phyloP scores from a whole-genome alignment of 2,329 filamentous ascomycete species.

The Xylariaceae sp. region DNA sequence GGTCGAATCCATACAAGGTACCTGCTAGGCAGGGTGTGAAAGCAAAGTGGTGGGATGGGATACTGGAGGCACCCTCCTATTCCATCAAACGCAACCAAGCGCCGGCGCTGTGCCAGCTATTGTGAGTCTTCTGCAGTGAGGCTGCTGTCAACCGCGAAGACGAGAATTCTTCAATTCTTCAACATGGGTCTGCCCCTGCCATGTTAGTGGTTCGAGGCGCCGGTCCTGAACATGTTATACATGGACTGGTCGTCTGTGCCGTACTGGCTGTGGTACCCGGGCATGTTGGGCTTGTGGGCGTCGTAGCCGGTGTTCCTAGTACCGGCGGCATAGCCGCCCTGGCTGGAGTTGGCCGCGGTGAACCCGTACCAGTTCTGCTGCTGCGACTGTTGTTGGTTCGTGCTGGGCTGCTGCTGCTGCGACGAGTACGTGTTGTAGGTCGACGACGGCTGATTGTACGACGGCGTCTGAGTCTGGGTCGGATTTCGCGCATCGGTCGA shows the following conservation, averaged over 20 bases:
- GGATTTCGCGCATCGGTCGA: conserved; percentile 17
- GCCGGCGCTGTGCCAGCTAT: too few species aligned
- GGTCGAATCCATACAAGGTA: too few species aligned
- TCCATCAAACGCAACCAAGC: too few species aligned
- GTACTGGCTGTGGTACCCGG: neutral
- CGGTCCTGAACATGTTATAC: neutral
- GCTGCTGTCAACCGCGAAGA: too few species aligned
- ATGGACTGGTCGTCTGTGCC: neutral
- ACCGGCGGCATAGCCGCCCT: conserved; percentile 12
- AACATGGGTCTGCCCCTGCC: too few species aligned
- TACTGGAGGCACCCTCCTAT: too few species aligned
- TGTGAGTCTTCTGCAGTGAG: too few species aligned
- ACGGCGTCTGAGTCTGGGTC: conserved; percentile 16
- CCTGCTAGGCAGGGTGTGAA: too few species aligned
- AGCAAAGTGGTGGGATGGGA: too few species aligned
- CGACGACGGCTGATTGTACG: conserved; percentile 22
- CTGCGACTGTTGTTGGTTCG: conserved; percentile 17
- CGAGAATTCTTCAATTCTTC: too few species aligned
- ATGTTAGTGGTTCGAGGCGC: neutral
- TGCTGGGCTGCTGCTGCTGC: conserved; percentile 17
- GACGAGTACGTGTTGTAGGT: conserved; percentile 23
- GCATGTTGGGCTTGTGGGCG: neutral
- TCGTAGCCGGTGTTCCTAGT: neutral
- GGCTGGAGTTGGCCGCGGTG: conserved; percentile 14
- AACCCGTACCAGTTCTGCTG: conserved; percentile 30